Evolutionary conservation across 2,329 filamentous ascomycete species (phyloP).

Genomic region (Fusarium compactum): DNA sequence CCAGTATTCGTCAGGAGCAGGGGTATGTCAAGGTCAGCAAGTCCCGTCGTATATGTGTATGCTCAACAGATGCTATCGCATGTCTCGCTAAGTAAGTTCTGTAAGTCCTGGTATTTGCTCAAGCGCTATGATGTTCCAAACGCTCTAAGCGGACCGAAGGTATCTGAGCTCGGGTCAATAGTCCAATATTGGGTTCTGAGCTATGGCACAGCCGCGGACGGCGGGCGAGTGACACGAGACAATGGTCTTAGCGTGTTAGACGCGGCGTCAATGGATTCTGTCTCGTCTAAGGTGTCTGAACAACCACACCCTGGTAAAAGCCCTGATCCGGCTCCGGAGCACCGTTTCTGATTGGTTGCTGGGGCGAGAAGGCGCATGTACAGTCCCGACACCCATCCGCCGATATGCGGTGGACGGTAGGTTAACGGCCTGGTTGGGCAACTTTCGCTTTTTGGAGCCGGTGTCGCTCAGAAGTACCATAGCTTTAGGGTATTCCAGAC

Average conservation of each 20-base stretch:
- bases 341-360: slow-evolving; percentile 38
- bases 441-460: slow-evolving; percentile 23
- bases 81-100: slow-evolving; percentile 6
- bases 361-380: slow-evolving; percentile 34
- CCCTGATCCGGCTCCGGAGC: slow-evolving; percentile 2
- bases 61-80: slow-evolving; percentile 11
- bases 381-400: slow-evolving; percentile 45
- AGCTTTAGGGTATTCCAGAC: not conserved
- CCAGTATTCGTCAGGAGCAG: slow-evolving; percentile 22
- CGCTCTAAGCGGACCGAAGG: slow-evolving; percentile 22
- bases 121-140: slow-evolving; percentile 17
- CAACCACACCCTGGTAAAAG: slow-evolving; percentile 27
- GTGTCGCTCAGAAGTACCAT: slow-evolving; percentile 9
- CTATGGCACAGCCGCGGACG: slow-evolving; percentile 49
- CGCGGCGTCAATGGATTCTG: slow-evolving; percentile 50
- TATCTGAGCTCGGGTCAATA: slow-evolving; percentile 5
- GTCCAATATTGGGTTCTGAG: slow-evolving; percentile 15
- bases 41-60: slow-evolving; percentile 13
- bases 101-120: not conserved
- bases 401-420: slow-evolving; percentile 34
- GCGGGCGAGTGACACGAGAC: slow-evolving; percentile 47
- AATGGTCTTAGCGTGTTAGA: slow-evolving; percentile 49
- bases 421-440: slow-evolving; percentile 22
- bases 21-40: slow-evolving; percentile 22
- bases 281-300: slow-evolving; percentile 44